A percentile compares a stretch with the other conserved stretches of the same genome.
Evolutionary conservation across 129 eudicot genomes (phyloP).

Genomic region (Tagetes patula): DNA sequence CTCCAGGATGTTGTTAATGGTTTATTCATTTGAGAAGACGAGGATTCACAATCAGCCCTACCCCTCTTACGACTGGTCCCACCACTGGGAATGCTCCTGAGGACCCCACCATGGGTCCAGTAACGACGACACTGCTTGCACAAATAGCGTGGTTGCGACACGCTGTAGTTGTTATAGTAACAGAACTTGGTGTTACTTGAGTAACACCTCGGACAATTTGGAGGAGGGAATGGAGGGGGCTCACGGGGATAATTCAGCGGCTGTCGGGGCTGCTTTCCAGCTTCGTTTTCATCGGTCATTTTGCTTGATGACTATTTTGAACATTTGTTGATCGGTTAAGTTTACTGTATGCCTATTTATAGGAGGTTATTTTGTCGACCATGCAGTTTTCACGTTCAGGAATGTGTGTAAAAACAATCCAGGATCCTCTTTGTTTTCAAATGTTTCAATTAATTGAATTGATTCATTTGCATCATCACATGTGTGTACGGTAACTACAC

Average conservation of each 20-base stretch:
- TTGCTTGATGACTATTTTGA: slow-evolving; percentile 10
- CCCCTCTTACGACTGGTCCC: slow-evolving; percentile 25
- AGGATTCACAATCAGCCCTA: slow-evolving; percentile 16
- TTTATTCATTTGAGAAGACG: background rate
- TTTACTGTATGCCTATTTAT: slow-evolving; percentile 17
- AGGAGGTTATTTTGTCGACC: slow-evolving; percentile 19
- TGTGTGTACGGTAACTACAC: background rate
- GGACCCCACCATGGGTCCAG: slow-evolving; percentile 37
- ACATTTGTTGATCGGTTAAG: background rate
- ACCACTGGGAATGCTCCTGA: slow-evolving; percentile 26
- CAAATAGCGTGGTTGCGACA: slow-evolving; percentile 27
- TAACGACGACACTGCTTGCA: slow-evolving; percentile 35
- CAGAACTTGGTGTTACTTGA: slow-evolving; percentile 31
- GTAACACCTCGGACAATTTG: slow-evolving; percentile 34
- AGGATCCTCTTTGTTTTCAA: slow-evolving; percentile 13
- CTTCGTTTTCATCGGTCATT: slow-evolving; percentile 16
- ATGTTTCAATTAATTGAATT: slow-evolving; percentile 21
- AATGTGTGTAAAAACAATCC: slow-evolving; percentile 34
- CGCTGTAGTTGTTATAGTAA: slow-evolving; percentile 37
- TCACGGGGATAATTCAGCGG: slow-evolving; percentile 7
- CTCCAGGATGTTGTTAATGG: slow-evolving; percentile 10
- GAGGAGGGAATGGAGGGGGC: slow-evolving; percentile 33
- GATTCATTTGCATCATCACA: slow-evolving; percentile 21
- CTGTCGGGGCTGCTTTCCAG: slow-evolving; percentile 1
- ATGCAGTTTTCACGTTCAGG: slow-evolving; percentile 3